Conservation (phyloP, 805 yeast species). For the Candida sanyiensis region DNA sequence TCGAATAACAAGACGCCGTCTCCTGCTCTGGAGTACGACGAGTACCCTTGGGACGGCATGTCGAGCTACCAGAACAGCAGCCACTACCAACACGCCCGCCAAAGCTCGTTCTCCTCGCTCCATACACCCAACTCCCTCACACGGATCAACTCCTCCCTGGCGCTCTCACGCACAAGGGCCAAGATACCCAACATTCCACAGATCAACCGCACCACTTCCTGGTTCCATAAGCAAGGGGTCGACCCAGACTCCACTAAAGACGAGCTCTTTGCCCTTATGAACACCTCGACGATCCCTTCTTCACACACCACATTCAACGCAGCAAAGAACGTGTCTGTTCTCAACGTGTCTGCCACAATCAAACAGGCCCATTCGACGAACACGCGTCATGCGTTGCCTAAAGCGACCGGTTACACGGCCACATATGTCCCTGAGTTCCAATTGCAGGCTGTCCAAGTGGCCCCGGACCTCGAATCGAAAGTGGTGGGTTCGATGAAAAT, state of each 20-base stretch:
- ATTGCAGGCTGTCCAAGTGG: slow-evolving; percentile 49
- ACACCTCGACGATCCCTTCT: slow-evolving; percentile 14
- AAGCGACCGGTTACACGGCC: slow-evolving; percentile 24
- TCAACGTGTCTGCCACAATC: slow-evolving; percentile 22
- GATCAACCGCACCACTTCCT: slow-evolving; percentile 19
- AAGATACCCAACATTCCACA: slow-evolving; percentile 26
- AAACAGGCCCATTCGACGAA: not conserved
- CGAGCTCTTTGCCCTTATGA: slow-evolving; percentile 18
- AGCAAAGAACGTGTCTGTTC: slow-evolving; percentile 24
- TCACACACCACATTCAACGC: not conserved
- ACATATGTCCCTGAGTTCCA: slow-evolving; percentile 29
- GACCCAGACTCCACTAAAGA: slow-evolving; percentile 9
- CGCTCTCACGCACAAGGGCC: slow-evolving; percentile 17
- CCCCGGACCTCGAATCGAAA: slow-evolving; percentile 44
- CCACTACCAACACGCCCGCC: slow-evolving; percentile 13
- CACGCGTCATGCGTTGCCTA: slow-evolving; percentile 19
- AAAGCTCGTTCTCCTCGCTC: slow-evolving; percentile 20
- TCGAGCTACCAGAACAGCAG: not conserved
- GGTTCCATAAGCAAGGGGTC: slow-evolving; percentile 7
- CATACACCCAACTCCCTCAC: slow-evolving; percentile 3
- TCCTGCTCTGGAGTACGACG: slow-evolving; percentile 35
- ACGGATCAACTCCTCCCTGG: slow-evolving; percentile 1
- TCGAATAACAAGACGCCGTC: slow-evolving; percentile 29
- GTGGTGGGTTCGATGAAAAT: slow-evolving; percentile 47
- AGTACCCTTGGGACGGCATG: slow-evolving; percentile 33